Evolutionary conservation across 2,329 filamentous ascomycete genomes (phyloP).

Genomic region (Pestalotiopsis sp.): DNA sequence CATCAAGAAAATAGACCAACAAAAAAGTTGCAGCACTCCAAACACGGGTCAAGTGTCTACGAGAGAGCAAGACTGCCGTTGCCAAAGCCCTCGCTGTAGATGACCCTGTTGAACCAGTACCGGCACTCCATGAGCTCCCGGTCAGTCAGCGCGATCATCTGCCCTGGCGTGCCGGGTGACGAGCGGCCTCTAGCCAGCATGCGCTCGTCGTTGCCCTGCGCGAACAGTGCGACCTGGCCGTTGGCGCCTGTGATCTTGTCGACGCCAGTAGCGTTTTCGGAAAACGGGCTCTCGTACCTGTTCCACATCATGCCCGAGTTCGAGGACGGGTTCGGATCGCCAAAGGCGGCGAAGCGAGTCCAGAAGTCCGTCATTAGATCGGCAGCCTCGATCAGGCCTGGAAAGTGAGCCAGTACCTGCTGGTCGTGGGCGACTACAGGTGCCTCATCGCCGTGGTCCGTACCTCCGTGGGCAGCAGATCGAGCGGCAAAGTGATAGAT

Average conservation of each 20-base stretch:
- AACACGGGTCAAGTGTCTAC: neutral
- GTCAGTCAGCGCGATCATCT: conserved; percentile 42
- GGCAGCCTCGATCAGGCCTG: conserved; percentile 41
- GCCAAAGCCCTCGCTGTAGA: conserved; percentile 48
- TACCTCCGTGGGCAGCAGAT: conserved; percentile 35
- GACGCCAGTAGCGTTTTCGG: conserved; percentile 1
- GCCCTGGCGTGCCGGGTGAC: conserved; percentile 44
- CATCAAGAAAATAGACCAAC: neutral
- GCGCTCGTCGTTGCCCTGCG: conserved; percentile 60
- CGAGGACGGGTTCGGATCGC: conserved; percentile 28
- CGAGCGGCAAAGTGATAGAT: conserved; percentile 63
- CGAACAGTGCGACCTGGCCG: conserved; percentile 56
- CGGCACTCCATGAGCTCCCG: conserved; percentile 51
- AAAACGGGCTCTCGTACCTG: conserved; percentile 44
- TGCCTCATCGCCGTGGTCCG: conserved; percentile 52
- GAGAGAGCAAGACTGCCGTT: conserved; percentile 22
- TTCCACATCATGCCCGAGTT: conserved; percentile 39
- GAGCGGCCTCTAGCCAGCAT: conserved; percentile 33
- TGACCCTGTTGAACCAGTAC: conserved; percentile 64
- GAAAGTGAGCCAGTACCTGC: conserved; percentile 30
- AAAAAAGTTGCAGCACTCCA: neutral
- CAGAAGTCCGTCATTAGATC: conserved; percentile 47
- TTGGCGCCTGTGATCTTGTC: conserved; percentile 20
- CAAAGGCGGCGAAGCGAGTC: conserved; percentile 37
- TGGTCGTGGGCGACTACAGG: conserved; percentile 46